Percentiles rank a stretch among this genome's conserved stretches.
phyloP scores from a whole-genome alignment of 176 grass and related monocot genomes.

The Musa itinerans region DNA sequence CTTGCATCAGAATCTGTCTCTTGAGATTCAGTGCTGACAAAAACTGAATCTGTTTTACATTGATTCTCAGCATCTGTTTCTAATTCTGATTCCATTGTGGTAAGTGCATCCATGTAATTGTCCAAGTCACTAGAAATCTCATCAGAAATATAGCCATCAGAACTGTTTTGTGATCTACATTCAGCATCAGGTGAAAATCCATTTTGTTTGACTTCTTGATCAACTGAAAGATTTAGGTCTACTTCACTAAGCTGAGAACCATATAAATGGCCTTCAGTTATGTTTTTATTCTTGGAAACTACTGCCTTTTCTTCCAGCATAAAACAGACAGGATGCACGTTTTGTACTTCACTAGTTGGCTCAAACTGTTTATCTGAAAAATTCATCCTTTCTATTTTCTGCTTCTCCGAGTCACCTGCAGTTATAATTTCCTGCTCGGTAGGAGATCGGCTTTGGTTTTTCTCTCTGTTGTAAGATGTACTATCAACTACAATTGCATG shows the following conservation, averaged over 20 bases:
- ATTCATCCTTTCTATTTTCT: neutral
- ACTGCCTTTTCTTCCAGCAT: neutral
- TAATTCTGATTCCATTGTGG: conserved; percentile 58
- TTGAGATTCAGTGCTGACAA: conserved; percentile 12
- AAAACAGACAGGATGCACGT: neutral
- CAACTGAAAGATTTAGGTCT: conserved; percentile 33
- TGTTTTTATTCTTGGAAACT: conserved; percentile 18
- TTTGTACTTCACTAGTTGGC: neutral
- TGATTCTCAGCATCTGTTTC: conserved; percentile 51
- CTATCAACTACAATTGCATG: conserved; percentile 47
- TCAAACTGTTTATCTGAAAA: neutral
- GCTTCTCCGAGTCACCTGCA: neutral
- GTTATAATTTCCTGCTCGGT: neutral
- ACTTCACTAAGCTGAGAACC: conserved; percentile 31
- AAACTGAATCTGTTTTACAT: conserved; percentile 9
- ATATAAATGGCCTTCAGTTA: neutral
- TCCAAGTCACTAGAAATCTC: conserved; percentile 32
- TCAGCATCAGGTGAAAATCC: conserved; percentile 7
- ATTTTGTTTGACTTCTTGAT: conserved; percentile 17
- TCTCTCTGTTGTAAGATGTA: conserved; percentile 24
- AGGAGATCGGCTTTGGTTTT: neutral
- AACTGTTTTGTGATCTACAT: conserved; percentile 39
- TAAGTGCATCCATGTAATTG: conserved; percentile 57
- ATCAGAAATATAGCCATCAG: conserved; percentile 63
- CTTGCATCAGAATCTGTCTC: conserved; percentile 26